phyloP scores from a whole-genome alignment of 2,329 filamentous ascomycete genomes.

The Diaporthe sp. region DNA sequence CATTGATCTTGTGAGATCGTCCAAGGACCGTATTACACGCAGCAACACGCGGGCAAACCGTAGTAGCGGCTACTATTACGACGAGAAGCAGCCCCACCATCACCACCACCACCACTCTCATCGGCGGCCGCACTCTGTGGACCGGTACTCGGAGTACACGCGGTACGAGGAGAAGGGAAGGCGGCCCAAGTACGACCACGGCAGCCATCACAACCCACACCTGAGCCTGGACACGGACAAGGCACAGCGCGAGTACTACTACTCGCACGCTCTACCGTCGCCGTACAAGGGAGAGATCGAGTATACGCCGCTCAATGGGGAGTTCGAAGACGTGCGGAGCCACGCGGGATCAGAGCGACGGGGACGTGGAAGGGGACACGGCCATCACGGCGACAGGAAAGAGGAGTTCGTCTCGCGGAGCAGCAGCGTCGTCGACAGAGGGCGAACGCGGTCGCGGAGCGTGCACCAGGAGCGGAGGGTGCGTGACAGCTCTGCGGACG shows the following conservation, averaged over 20 bases:
- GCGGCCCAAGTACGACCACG: slow-evolving; percentile 30
- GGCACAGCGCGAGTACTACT: slow-evolving; percentile 39
- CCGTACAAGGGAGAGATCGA: slow-evolving; percentile 40
- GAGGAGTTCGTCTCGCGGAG: slow-evolving; percentile 35
- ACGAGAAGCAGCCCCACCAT: slow-evolving; percentile 26
- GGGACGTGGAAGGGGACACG: background rate
- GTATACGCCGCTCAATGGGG: slow-evolving; percentile 36
- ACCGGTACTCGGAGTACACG: slow-evolving; percentile 28
- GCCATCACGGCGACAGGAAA: background rate
- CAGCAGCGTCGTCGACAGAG: slow-evolving; percentile 35
- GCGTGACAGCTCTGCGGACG: slow-evolving; percentile 28
- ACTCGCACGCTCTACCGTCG: slow-evolving; percentile 39
- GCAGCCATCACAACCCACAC: slow-evolving; percentile 29
- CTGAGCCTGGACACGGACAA: slow-evolving; percentile 38
- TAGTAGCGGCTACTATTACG: slow-evolving; percentile 15
- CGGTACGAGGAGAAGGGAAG: slow-evolving; percentile 35
- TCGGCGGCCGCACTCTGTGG: slow-evolving; percentile 36
- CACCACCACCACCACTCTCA: slow-evolving; percentile 22
- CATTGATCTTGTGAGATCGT: slow-evolving; percentile 36
- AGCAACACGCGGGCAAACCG: slow-evolving; percentile 37
- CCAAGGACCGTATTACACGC: slow-evolving; percentile 34
- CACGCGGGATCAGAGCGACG: slow-evolving; percentile 15
- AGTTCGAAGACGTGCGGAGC: slow-evolving; percentile 32
- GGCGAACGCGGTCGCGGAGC: slow-evolving; percentile 38
- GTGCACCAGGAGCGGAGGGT: slow-evolving; percentile 37